phyloP scores from a whole-genome alignment of 2,329 filamentous ascomycete species.

The Dothiorella sarmentorum region DNA sequence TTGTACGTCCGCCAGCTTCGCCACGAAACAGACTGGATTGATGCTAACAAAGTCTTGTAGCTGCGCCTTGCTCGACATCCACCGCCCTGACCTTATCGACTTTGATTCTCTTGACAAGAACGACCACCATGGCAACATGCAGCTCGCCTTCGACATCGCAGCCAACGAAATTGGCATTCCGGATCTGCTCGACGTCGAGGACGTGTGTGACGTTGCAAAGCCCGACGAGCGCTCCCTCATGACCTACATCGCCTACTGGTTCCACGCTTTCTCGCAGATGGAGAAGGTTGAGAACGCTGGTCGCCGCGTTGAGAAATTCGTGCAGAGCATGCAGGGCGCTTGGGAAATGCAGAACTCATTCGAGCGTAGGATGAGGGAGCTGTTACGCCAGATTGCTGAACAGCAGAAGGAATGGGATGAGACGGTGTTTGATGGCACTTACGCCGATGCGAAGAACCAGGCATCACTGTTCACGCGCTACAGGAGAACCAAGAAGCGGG shows the following conservation, averaged over 20 bases:
- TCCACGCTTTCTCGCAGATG: constrained; percentile 98
- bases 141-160: constrained; percentile 94
- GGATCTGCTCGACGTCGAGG: constrained; percentile 91
- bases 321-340: constrained; percentile 97
- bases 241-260: constrained; percentile 99
- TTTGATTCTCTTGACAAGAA: constrained; percentile 91
- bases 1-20: constrained; percentile 52
- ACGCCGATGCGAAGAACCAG: constrained; percentile 86
- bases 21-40: background rate
- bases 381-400: constrained; percentile 69
- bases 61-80: constrained; percentile 93
- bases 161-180: constrained; percentile 96
- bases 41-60: constrained; percentile 27
- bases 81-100: constrained; percentile 94
- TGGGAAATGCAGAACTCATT: constrained; percentile 99
- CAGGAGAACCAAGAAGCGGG: constrained; percentile 84
- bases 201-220: constrained; percentile 94
- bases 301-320: constrained; percentile 93
- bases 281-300: constrained; percentile 98
- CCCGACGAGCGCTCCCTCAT: constrained; percentile 95
- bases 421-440: constrained; percentile 84
- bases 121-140: constrained; percentile 96
- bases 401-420: constrained; percentile 75
- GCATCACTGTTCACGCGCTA: constrained; percentile 78
- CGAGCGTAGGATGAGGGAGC: constrained; percentile 81